These are phyloP conservation scores for Aaosphaeria arxii DNA, from an alignment of 2,329 filamentous ascomycete species.

Conservation along the genomic window DNA sequence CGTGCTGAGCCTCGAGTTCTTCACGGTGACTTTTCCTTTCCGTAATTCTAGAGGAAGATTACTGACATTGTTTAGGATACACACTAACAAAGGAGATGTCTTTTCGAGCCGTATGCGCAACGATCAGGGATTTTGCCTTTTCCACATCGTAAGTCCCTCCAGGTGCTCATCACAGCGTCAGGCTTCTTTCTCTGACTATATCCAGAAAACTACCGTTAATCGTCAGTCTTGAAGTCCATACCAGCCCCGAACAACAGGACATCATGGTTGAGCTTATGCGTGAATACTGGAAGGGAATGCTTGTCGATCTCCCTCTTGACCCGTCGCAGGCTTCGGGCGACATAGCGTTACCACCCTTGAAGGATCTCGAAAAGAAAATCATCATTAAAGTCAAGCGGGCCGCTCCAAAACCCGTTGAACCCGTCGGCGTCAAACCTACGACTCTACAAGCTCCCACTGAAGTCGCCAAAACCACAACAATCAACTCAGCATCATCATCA, in stretches of 20 bases:
- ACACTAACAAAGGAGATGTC: conserved; percentile 82
- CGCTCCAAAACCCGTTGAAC: conserved; percentile 31
- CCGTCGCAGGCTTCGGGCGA: conserved; percentile 38
- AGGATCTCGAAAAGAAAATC: conserved; percentile 74
- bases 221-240: conserved; percentile 89
- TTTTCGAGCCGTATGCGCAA: conserved; percentile 81
- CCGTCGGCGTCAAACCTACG: conserved; percentile 22
- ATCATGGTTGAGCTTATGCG: conserved; percentile 94
- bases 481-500: conserved; percentile 21
- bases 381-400: conserved; percentile 52
- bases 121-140: conserved; percentile 78
- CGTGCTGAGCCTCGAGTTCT: conserved; percentile 72
- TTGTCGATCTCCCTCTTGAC: conserved; percentile 60
- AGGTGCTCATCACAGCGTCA: neutral
- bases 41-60: too few species aligned
- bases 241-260: conserved; percentile 76
- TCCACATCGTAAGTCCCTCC: conserved; percentile 46
- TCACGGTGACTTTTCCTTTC: conserved; percentile 54
- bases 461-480: conserved; percentile 19
- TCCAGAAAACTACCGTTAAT: conserved; percentile 73
- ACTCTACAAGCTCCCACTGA: conserved; percentile 24
- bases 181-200: neutral
- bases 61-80: conserved; percentile 44
- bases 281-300: conserved; percentile 74
- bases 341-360: conserved; percentile 63